Conservation (phyloP, 2,329 filamentous ascomycete species). For the Lojkania enalia region DNA sequence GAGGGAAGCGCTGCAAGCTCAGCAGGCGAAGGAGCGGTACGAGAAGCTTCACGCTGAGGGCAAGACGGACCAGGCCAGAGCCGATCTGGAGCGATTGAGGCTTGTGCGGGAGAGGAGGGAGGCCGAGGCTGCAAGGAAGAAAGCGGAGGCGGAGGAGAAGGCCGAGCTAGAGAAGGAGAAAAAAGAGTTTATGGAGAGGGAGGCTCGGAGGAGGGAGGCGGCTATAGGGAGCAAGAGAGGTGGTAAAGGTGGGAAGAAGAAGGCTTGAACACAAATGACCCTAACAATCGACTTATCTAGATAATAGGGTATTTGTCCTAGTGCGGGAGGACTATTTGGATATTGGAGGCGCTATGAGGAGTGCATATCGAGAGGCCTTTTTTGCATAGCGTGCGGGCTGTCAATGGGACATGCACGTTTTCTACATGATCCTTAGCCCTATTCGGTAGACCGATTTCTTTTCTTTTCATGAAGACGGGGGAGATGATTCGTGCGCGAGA, state of each 20-base stretch:
- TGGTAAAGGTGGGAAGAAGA: slow-evolving; percentile 46
- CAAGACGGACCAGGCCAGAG: slow-evolving; percentile 94
- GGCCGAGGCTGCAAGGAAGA: slow-evolving; percentile 78
- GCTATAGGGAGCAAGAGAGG: slow-evolving; percentile 51
- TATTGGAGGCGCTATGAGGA: too few species aligned
- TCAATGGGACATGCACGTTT: too few species aligned
- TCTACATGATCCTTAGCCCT: too few species aligned
- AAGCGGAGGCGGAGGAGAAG: slow-evolving; percentile 62
- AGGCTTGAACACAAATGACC: too few species aligned
- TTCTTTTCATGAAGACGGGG: too few species aligned
- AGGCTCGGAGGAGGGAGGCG: slow-evolving; percentile 54
- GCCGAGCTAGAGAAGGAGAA: slow-evolving; percentile 61
- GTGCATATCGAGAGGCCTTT: too few species aligned
- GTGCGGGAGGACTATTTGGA: too few species aligned
- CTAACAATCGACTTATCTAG: too few species aligned
- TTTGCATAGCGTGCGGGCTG: slow-evolving; percentile 35
- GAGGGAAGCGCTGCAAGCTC: slow-evolving; percentile 80
- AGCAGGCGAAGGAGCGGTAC: slow-evolving; percentile 86
- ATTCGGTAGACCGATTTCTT: too few species aligned
- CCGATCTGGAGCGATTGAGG: slow-evolving; percentile 81
- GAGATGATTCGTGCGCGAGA: too few species aligned
- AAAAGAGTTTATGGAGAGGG: slow-evolving; percentile 52
- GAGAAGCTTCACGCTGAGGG: slow-evolving; percentile 90
- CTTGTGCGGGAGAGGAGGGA: slow-evolving; percentile 85
- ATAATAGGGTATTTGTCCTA: too few species aligned